Conservation (phyloP, 306 rosid genomes). For the Pyrus communis region DNA sequence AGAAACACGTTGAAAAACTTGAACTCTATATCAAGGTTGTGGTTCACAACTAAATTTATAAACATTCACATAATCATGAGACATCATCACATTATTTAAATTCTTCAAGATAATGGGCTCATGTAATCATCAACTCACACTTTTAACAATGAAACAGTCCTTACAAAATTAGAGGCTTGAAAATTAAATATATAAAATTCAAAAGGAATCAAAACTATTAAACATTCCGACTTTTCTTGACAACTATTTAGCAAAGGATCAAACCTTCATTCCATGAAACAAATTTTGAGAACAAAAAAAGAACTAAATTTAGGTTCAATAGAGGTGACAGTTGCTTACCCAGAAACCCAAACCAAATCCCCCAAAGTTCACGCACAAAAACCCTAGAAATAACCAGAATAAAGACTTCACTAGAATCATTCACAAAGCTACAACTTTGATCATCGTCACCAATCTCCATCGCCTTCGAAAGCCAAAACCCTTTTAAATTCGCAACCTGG, state of each 20-base stretch:
- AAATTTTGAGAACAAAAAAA: background rate
- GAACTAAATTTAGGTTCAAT: background rate
- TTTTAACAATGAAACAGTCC: background rate
- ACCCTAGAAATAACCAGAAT: constrained; percentile 28
- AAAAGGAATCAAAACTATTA: background rate
- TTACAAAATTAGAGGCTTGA: constrained; percentile 8
- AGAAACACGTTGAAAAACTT: no score
- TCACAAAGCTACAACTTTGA: constrained; percentile 1
- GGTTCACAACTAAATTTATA: background rate
- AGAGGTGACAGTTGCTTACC: background rate
- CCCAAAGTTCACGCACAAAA: constrained; percentile 17
- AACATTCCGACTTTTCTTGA: background rate
- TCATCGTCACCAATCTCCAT: constrained; percentile 19
- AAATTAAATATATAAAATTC: background rate
- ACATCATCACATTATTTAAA: background rate
- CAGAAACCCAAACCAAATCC: constrained; percentile 30
- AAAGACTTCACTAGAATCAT: constrained; percentile 6
- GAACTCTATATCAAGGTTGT: no score
- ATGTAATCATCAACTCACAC: background rate
- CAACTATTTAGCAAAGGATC: background rate
- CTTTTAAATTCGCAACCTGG: constrained; percentile 4
- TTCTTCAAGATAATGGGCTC: constrained; percentile 6
- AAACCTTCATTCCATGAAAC: constrained; percentile 16
- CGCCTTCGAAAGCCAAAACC: constrained; percentile 12
- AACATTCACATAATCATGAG: background rate